Evolutionary conservation across 1,139 yeast species (phyloP), one percentile per base, ranked within the genome.

Genomic region (Yamadazyma atlantica): DNA sequence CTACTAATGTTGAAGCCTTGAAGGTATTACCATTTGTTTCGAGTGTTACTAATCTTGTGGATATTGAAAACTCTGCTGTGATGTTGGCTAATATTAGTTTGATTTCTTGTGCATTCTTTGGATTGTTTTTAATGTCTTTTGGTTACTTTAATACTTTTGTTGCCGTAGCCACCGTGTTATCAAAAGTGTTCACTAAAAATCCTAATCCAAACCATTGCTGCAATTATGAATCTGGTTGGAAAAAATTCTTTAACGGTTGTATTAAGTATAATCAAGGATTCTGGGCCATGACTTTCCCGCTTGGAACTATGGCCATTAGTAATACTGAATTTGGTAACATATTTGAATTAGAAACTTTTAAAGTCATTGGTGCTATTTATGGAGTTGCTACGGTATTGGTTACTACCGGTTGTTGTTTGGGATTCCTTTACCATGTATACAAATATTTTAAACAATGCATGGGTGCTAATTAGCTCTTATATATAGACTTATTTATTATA

Each of bases 281-380:
- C 75, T 88, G 96, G 95, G 80, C 89, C 22, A 78, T 85, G 70
- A 85, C 96, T 44, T 89, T 89, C 80, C 96, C 96, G 2, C 55
- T 87, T 49, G 96, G 96, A 2, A 87, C 96, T 0, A 82, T 85
- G 82, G 68, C 83, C 0, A 59, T 85, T 15, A 78, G 87, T 2
- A 74, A 79, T 47, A 58, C 67, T 15, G 75, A 77, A 48, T 55
- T 87, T 19, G 77, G 69, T 28, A 50, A 45, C 2, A 58, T 73
- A 5, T 69, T 64, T 35, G 48, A 50, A 5, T 63, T 80, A 47
- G 54, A 55, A 29, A 77, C 80, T 3, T 84, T 84, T 61, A 69
- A 75, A 45, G 80, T 80, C 4, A 50, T 86, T 36, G 78, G 85
- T 2, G 69, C 82, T 4, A 71, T 85, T 3, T 85, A 84, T 53